Conservation (phyloP, 1,284 basidiomycete species). For the Pisolithus thermaeus region DNA sequence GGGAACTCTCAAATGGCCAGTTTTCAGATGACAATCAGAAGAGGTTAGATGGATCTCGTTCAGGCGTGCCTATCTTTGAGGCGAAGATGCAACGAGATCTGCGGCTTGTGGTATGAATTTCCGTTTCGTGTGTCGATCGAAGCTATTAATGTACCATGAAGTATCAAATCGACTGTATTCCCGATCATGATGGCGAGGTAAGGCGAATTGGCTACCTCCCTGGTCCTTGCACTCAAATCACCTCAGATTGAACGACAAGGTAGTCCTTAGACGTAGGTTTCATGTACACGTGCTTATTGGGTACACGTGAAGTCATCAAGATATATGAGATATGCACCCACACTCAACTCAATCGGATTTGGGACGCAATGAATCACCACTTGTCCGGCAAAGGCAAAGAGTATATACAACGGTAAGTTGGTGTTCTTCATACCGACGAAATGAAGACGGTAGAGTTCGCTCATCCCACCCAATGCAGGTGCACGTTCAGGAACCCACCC, state of each 20-base stretch:
- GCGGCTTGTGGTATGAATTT: slow-evolving; percentile 49
- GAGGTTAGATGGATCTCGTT: slow-evolving; percentile 40
- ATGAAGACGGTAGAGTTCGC: not conserved
- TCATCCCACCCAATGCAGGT: slow-evolving; percentile 29
- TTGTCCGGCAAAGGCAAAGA: slow-evolving; percentile 48
- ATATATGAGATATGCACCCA: slow-evolving; percentile 65
- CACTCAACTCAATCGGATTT: slow-evolving; percentile 50
- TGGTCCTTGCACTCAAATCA: not conserved
- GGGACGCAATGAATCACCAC: slow-evolving; percentile 52
- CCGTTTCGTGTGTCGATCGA: not conserved
- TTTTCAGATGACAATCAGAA: slow-evolving; percentile 69
- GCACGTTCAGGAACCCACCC: slow-evolving; percentile 39
- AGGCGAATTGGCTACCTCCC: slow-evolving; percentile 12
- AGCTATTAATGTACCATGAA: slow-evolving; percentile 19
- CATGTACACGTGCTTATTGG: not conserved
- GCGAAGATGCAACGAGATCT: slow-evolving; percentile 62
- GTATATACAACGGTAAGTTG: slow-evolving; percentile 41
- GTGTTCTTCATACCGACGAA: not conserved
- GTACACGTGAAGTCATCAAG: slow-evolving; percentile 39
- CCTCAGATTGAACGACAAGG: slow-evolving; percentile 53
- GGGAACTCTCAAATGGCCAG: slow-evolving; percentile 59
- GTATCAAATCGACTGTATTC: slow-evolving; percentile 62
- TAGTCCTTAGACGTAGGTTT: slow-evolving; percentile 13
- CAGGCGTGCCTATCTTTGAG: slow-evolving; percentile 56
- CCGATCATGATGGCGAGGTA: slow-evolving; percentile 46